Evolutionary conservation across 2,329 filamentous ascomycete genomes (phyloP).

Genomic region (Fusarium penzigii): DNA sequence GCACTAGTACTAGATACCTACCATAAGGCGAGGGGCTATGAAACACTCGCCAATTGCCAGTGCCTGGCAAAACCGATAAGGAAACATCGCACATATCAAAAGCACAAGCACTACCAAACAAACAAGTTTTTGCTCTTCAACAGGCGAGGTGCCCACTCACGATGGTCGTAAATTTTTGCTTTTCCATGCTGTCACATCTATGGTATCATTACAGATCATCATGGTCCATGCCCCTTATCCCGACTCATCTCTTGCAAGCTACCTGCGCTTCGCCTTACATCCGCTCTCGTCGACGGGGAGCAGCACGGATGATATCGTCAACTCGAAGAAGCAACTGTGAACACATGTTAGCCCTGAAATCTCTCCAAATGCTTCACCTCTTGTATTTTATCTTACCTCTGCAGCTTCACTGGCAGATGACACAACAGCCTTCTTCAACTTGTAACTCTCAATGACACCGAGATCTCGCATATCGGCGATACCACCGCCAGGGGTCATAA

Average conservation of each 20-base stretch:
- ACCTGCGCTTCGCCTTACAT: slow-evolving; percentile 34
- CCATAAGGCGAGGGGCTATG: too few relatives aligned
- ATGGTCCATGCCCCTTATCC: slow-evolving; percentile 29
- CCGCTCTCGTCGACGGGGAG: slow-evolving; percentile 62
- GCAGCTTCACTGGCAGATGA: slow-evolving; percentile 94
- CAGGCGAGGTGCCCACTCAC: slow-evolving; percentile 24
- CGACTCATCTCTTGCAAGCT: slow-evolving; percentile 22
- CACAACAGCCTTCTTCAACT: slow-evolving; percentile 97
- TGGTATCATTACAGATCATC: slow-evolving; percentile 43
- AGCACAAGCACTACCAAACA: neutral
- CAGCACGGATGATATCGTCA: slow-evolving; percentile 96
- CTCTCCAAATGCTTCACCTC: too few relatives aligned
- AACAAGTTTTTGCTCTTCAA: slow-evolving; percentile 9
- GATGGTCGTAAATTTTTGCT: slow-evolving; percentile 29
- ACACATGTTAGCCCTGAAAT: slow-evolving; percentile 20
- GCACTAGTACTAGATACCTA: too few relatives aligned
- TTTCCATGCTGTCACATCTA: slow-evolving; percentile 34
- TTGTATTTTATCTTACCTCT: slow-evolving; percentile 64
- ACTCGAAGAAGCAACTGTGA: slow-evolving; percentile 83
- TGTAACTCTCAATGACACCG: slow-evolving; percentile 97
- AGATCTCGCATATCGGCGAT: slow-evolving; percentile 95
- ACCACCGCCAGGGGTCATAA: slow-evolving; percentile 85
- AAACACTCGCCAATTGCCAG: too few relatives aligned
- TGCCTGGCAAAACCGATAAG: neutral
- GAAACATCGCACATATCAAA: neutral